Evolutionary conservation across 129 eudicot species (phyloP), one percentile per base, ranked within the genome.

Genomic region (Arctium lappa): DNA sequence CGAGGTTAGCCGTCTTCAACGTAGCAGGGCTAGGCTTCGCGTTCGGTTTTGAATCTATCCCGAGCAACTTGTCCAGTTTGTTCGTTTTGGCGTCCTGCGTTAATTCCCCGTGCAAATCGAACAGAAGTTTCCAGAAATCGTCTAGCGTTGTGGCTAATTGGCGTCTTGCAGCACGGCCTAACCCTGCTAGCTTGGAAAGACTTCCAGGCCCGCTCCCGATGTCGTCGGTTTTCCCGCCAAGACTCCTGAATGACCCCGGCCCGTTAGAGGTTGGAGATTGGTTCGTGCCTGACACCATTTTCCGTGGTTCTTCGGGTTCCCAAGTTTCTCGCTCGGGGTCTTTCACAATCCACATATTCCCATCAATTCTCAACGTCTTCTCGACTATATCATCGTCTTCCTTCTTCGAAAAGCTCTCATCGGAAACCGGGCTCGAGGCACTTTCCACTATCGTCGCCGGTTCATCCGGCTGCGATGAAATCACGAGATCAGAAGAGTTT

Each of bases 81-180:
- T 79, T 93, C 8, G 86, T 53, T 80, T 86, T 89, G 0, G 99
- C 98, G 22, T 91, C 99, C 77, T 83, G 86, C 1, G 94, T 93
- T 42, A 83, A 69, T 60, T 88, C 92, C 6, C 99, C 99, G 68
- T 96, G 99, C 72, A 89, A 91, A 90, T 96, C 99, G 80, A 93
- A 93, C 81, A 96, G 84, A 80, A 90, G 92, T 48, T 94, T 97
- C 99, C 98, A 96, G 83, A 96, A 96, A 27, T 95, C 99, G 66
- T 96, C 98, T 36, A 96, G 91, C 46, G 81, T 77, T 16, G 86
- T 87, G 40, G 99, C 91, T 70, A 96, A 82, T 30, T 93, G 97
- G 12, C 97, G 94, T 87, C 98, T 90, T 22, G 93, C 99, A 60
- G 95, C 97, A 81, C 98, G 98, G 32, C 99, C 98, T 39, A 91